These are phyloP conservation scores for Pestalotiopsis sp. DNA, from an alignment of 2,329 filamentous ascomycete species.

Conservation along the genomic window DNA sequence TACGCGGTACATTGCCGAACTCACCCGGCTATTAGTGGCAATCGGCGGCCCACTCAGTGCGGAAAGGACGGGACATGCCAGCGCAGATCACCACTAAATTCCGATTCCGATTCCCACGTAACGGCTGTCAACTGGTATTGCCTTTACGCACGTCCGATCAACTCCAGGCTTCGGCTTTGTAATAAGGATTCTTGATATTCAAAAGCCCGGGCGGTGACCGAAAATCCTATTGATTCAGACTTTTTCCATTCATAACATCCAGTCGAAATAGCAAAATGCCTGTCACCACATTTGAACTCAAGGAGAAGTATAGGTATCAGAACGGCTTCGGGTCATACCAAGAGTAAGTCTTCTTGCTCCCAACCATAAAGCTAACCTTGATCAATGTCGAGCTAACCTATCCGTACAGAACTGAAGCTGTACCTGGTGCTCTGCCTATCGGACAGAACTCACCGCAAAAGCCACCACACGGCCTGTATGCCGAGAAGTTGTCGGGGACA, in stretches of 20 bases:
- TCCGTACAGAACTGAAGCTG: slow-evolving; percentile 59
- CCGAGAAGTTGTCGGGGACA: slow-evolving; percentile 66
- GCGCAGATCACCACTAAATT: not conserved
- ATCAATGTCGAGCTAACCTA: not conserved
- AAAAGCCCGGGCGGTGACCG: not conserved
- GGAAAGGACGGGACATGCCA: slow-evolving; percentile 1
- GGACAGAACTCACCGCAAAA: slow-evolving; percentile 74
- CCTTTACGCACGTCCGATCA: not conserved
- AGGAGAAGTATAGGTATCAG: slow-evolving; percentile 60
- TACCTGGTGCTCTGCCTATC: slow-evolving; percentile 66
- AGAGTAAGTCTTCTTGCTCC: slow-evolving; percentile 50
- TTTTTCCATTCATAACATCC: too few relatives aligned
- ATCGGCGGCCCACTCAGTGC: slow-evolving; percentile 4
- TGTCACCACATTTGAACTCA: slow-evolving; percentile 34
- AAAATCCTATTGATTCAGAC: not conserved
- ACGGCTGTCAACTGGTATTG: not conserved
- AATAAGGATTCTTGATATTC: not conserved
- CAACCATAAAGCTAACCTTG: not conserved
- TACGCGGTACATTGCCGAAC: not conserved
- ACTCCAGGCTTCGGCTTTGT: not conserved
- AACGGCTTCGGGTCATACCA: slow-evolving; percentile 71
- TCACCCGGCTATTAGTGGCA: slow-evolving; percentile 9
- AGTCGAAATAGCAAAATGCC: slow-evolving; percentile 28
- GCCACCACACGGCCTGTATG: slow-evolving; percentile 67
- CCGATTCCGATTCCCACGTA: slow-evolving; percentile 7